These are phyloP conservation scores for Babesia ovis DNA, from an alignment of 169 alveolate species.

Conservation along the genomic window DNA sequence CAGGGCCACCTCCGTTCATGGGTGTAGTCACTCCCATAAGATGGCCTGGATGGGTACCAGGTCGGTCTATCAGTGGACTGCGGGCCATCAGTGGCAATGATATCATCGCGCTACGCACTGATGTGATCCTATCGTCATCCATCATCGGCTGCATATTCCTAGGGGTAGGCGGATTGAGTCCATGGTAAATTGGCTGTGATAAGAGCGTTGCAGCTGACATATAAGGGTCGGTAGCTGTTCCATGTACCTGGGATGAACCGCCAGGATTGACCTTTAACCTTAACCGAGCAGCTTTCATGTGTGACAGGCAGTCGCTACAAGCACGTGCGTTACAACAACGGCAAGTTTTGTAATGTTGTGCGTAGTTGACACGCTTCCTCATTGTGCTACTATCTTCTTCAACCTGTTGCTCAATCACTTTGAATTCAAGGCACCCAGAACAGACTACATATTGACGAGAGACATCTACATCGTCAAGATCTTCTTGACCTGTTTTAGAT, in stretches of 20 bases:
- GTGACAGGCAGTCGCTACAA: constrained; percentile 28
- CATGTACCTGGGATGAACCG: not conserved
- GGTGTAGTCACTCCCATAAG: constrained; percentile 17
- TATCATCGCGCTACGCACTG: constrained; percentile 17
- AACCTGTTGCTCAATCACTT: constrained; percentile 15
- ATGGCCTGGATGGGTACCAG: constrained; percentile 14
- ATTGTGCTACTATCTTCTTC: not conserved
- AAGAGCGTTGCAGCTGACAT: constrained; percentile 41
- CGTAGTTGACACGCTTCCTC: constrained; percentile 19
- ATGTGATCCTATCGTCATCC: not conserved
- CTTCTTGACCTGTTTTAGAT: not conserved
- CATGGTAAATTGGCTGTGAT: constrained; percentile 26
- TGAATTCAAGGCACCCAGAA: constrained; percentile 60
- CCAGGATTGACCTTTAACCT: not conserved
- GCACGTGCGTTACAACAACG: constrained; percentile 32
- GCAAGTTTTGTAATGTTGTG: constrained; percentile 34
- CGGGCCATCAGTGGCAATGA: constrained; percentile 30
- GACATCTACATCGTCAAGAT: not conserved
- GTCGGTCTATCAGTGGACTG: constrained; percentile 1
- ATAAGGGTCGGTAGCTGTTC: constrained; percentile 9
- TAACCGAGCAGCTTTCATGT: constrained; percentile 14
- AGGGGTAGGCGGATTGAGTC: constrained; percentile 1
- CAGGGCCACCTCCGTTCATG: not conserved
- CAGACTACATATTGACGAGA: constrained; percentile 34
- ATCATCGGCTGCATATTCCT: not conserved